Percentiles rank a stretch among this genome's conserved stretches.
phyloP scores from a whole-genome alignment of 2,329 filamentous ascomycete species.

The Fusarium pseudoanthophilum region DNA sequence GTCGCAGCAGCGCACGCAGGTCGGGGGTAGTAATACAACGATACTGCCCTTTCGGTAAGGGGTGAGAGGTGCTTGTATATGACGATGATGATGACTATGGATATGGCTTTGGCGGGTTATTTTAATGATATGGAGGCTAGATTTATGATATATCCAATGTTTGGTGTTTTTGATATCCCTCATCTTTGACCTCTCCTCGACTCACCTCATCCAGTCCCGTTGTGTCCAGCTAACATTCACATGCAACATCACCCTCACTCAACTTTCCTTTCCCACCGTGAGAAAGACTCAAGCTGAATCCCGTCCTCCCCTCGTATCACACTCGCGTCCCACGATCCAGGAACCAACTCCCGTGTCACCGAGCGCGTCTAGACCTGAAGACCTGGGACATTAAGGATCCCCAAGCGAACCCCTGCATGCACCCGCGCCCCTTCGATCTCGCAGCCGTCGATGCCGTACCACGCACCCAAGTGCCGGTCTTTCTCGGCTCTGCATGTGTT shows the following conservation, averaged over 20 bases:
- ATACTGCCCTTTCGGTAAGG: slow-evolving; percentile 50
- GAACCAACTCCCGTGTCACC: slow-evolving; percentile 24
- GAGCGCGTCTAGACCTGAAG: slow-evolving; percentile 2
- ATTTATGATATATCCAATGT: slow-evolving; percentile 43
- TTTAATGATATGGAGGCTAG: slow-evolving; percentile 39
- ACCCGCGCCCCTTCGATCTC: slow-evolving; percentile 27
- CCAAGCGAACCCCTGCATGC: slow-evolving; percentile 27
- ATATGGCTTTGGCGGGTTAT: slow-evolving; percentile 30
- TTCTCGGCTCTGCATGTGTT: slow-evolving; percentile 9
- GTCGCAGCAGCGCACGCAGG: slow-evolving; percentile 47
- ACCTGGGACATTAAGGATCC: slow-evolving; percentile 30
- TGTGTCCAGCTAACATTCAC: background rate
- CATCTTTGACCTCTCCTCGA: background rate
- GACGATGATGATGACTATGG: slow-evolving; percentile 37
- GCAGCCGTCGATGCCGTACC: slow-evolving; percentile 20
- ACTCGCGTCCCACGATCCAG: slow-evolving; percentile 37
- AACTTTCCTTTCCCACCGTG: background rate
- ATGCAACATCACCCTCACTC: background rate
- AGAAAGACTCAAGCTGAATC: slow-evolving; percentile 17
- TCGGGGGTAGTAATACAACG: slow-evolving; percentile 47
- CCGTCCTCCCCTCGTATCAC: slow-evolving; percentile 26
- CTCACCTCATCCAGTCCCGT: background rate
- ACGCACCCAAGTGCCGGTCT: slow-evolving; percentile 22
- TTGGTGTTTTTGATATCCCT: background rate
- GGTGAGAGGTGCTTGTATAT: slow-evolving; percentile 25